These are phyloP conservation scores for Tarenaya hassleriana DNA, from an alignment of 345 rosid genomes.

Conservation along the genomic window DNA sequence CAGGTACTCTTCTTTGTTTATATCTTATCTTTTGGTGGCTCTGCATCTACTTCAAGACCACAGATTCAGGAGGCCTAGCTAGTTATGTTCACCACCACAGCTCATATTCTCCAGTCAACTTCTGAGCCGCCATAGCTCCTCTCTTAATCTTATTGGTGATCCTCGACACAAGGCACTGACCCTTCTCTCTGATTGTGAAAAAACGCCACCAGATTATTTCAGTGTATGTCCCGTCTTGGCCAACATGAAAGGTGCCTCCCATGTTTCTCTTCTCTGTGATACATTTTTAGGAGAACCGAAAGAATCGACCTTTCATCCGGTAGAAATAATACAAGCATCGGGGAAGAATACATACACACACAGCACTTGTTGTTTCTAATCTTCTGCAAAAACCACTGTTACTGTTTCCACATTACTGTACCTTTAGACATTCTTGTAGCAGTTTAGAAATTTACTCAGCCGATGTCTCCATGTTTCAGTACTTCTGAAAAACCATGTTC, in stretches of 20 bases:
- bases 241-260: slow-evolving; percentile 11
- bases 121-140: slow-evolving; percentile 36
- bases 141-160: slow-evolving; percentile 14
- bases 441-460: too few relatives aligned
- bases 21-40: neutral
- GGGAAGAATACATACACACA: too few relatives aligned
- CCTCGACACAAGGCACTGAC: slow-evolving; percentile 1
- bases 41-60: slow-evolving; percentile 4
- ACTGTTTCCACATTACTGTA: too few relatives aligned
- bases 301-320: slow-evolving; percentile 15
- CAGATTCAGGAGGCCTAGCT: slow-evolving; percentile 57
- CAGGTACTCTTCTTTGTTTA: slow-evolving; percentile 43
- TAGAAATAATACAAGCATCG: slow-evolving; percentile 16
- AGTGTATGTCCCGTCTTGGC: slow-evolving; percentile 2
- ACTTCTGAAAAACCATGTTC: too few relatives aligned
- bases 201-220: neutral
- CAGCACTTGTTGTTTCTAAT: too few relatives aligned
- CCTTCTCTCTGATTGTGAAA: too few relatives aligned
- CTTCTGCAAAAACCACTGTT: too few relatives aligned
- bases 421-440: too few relatives aligned
- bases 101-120: slow-evolving; percentile 67
- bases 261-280: slow-evolving; percentile 9
- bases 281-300: slow-evolving; percentile 11
- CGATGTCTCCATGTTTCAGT: too few relatives aligned
- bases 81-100: slow-evolving; percentile 45